These are phyloP conservation scores for Aspergillus tubingensis DNA, from an alignment of 2,329 filamentous ascomycete genomes.

Conservation along the genomic window DNA sequence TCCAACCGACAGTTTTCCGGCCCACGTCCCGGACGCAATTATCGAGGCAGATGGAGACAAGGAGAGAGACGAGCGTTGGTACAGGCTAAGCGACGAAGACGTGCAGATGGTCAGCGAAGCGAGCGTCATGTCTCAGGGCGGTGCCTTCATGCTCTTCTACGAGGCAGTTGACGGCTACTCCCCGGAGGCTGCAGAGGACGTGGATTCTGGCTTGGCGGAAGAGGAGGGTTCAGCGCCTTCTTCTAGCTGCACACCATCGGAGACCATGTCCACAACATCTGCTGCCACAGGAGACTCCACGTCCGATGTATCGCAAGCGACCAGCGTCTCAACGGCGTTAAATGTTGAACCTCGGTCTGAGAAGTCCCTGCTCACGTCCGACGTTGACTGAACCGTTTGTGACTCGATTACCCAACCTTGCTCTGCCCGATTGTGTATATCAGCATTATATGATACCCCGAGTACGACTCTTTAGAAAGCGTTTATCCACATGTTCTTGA, in stretches of 20 bases:
- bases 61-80: conserved; percentile 67
- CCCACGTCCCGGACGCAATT: conserved; percentile 33
- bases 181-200: background rate
- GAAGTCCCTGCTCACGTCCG: conserved; percentile 4
- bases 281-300: conserved; percentile 28
- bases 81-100: conserved; percentile 85
- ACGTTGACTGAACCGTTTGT: conserved; percentile 15
- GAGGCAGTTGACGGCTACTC: conserved; percentile 62
- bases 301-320: conserved; percentile 31
- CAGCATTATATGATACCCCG: conserved; percentile 23
- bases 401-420: background rate
- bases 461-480: conserved; percentile 16
- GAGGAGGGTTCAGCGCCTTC: conserved; percentile 20
- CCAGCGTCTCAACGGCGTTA: conserved; percentile 30
- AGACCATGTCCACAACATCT: conserved; percentile 28
- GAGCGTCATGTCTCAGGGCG: conserved; percentile 71
- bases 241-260: conserved; percentile 25
- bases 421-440: conserved; percentile 14
- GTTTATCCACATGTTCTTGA: conserved; percentile 3
- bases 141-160: conserved; percentile 97
- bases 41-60: conserved; percentile 36
- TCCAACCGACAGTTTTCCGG: conserved; percentile 43
- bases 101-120: conserved; percentile 74
- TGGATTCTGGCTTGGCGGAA: conserved; percentile 6
- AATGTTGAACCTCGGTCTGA: conserved; percentile 12